Evolutionary conservation across 169 alveolate genomes (phyloP), one percentile per base, ranked within the genome.

Genomic region (Plasmodium adleri): DNA sequence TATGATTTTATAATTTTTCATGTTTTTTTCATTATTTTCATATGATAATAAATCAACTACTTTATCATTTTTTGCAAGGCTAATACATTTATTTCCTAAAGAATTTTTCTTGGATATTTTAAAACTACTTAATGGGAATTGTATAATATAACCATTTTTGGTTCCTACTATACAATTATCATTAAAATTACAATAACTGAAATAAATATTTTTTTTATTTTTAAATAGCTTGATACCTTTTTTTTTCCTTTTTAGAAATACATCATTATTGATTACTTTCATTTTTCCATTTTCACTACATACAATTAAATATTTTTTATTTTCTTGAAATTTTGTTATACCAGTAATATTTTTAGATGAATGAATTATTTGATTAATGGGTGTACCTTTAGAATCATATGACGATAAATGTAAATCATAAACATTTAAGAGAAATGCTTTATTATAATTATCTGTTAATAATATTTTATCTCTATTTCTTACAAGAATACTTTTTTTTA

Each of bases 141-240:
- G 91, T 68, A 83, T 83, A 8, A 83, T 71, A 60, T 70, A 72
- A 20, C 91, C 91, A 24, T 73, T 83, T n/a, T 63, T 72, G 24
- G 91, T 83, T 20, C 91, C 91, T n/a, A 83, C 91, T 45, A 83
- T 83, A 58, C 91, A 83, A 50, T 83, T 83, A 15, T 83, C 91
- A 43, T 43, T 58, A 71, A 59, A 71, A 68, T 83, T 83, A 50
- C 91, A 83, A 49, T 83, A 83, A 28, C 85, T 83, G 47, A 83
- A 83, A 59, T 59, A 62, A 9, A 83, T 83, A 70, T 70, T 72
- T 56, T 68, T 67, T 22, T 83, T 83, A 54, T 83, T 83, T 83
- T 83, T 83, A 83, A 83, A 83, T 68, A 83, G 91, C 59, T 60
- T 56, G 3, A 83, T 71, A 10, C 91, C 91, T 70, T 67, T 83